These are phyloP conservation scores for Micractinium sp. DNA, from an alignment of 139 green algal species.

Conservation along the genomic window DNA sequence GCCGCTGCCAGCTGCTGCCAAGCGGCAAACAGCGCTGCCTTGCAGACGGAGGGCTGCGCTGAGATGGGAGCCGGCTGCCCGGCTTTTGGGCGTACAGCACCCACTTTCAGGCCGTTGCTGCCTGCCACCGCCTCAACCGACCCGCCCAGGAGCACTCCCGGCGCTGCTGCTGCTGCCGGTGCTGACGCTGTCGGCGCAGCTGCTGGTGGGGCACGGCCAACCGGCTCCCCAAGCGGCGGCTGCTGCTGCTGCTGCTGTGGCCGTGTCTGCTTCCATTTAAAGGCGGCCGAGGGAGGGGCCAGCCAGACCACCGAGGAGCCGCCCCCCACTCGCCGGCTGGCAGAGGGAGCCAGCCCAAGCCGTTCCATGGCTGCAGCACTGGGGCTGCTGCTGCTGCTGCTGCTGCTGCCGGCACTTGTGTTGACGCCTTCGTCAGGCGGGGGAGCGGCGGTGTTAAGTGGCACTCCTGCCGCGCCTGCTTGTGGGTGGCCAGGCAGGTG, in stretches of 20 bases:
- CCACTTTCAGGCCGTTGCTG: slow-evolving; percentile 10
- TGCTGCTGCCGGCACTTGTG: background rate
- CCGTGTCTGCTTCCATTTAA: background rate
- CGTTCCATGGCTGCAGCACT: background rate
- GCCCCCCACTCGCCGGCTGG: background rate
- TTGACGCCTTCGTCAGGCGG: too few species aligned
- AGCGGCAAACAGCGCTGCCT: slow-evolving; percentile 7
- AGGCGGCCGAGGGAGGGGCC: background rate
- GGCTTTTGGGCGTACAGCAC: background rate
- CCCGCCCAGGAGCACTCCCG: background rate
- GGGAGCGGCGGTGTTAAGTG: background rate
- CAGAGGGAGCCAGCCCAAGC: background rate
- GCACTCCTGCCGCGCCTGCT: background rate
- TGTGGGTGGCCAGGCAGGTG: background rate
- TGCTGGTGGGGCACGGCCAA: too few species aligned
- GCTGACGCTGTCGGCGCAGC: background rate
- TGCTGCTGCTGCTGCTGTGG: background rate
- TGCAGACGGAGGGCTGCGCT: slow-evolving; percentile 17
- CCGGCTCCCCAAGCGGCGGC: too few species aligned
- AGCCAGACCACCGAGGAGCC: slow-evolving; percentile 18
- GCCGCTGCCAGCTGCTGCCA: background rate
- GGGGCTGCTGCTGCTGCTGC: background rate
- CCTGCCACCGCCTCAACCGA: slow-evolving; percentile 13
- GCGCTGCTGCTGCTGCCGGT: background rate
- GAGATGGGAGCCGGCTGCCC: background rate